Evolutionary conservation across 805 yeast species (phyloP).

Genomic region (Jamesozyma lodderae): DNA sequence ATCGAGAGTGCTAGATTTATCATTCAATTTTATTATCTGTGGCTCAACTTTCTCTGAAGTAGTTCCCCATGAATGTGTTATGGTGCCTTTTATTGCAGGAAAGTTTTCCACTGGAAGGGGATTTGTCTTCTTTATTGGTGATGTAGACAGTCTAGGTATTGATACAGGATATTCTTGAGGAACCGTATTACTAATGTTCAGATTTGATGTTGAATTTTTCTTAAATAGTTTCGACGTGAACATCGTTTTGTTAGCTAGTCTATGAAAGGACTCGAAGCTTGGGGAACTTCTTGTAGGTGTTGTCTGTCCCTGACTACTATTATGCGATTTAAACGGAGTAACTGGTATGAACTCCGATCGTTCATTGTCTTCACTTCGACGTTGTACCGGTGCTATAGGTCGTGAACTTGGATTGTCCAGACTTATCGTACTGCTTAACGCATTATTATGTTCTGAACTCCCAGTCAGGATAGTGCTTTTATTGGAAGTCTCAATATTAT

Average conservation of each 20-base stretch:
- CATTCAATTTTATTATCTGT: constrained; percentile 8
- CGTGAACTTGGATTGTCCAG: constrained; percentile 6
- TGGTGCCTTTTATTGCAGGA: constrained; percentile 38
- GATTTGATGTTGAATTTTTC: constrained; percentile 14
- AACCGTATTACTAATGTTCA: neutral
- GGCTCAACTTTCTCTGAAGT: constrained; percentile 5
- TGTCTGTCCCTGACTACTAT: constrained; percentile 2
- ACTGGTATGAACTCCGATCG: constrained; percentile 5
- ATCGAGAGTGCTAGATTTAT: too few relatives aligned
- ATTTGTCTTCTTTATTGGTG: neutral
- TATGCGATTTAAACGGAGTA: constrained; percentile 12
- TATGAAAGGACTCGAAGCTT: constrained; percentile 25
- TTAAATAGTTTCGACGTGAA: constrained; percentile 25
- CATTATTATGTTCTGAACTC: too few relatives aligned
- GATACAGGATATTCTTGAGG: neutral
- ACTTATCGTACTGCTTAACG: neutral
- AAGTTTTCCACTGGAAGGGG: constrained; percentile 6
- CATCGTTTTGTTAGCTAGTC: constrained; percentile 23
- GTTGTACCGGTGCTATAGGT: neutral
- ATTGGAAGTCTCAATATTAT: too few relatives aligned
- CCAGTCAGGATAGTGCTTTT: too few relatives aligned
- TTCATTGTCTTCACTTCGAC: constrained; percentile 1
- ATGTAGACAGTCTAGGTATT: neutral
- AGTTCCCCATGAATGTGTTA: constrained; percentile 43
- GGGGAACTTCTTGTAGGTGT: constrained; percentile 15